Conservation (phyloP, 176 grass and related monocot species). For the Phragmites australis region DNA sequence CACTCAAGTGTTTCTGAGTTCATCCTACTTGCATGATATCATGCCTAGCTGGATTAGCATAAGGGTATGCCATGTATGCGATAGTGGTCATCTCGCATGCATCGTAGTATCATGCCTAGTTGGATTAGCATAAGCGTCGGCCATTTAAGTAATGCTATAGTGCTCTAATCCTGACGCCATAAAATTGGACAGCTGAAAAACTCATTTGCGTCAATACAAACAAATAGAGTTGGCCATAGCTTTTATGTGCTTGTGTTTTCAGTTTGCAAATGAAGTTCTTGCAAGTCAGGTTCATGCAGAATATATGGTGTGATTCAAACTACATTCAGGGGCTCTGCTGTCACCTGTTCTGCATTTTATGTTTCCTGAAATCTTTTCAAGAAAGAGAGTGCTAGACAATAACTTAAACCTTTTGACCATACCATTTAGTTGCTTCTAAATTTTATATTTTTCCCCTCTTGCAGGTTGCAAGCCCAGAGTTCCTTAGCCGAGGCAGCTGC, state of each 20-base stretch:
- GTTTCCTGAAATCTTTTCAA: background rate
- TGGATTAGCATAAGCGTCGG: background rate
- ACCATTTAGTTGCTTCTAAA: background rate
- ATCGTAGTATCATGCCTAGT: background rate
- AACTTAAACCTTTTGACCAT: background rate
- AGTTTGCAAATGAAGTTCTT: background rate
- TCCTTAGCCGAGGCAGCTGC: constrained; percentile 45
- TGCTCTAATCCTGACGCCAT: background rate
- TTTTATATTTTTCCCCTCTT: background rate
- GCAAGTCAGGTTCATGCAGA: background rate
- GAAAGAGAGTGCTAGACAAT: background rate
- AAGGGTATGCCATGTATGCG: background rate
- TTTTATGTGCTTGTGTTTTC: background rate
- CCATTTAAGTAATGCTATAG: background rate
- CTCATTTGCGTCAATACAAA: background rate
- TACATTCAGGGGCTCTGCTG: background rate
- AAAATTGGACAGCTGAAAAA: background rate
- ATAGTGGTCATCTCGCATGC: background rate
- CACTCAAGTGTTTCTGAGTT: background rate
- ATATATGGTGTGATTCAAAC: background rate
- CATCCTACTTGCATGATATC: background rate
- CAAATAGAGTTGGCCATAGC: background rate
- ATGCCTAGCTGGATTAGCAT: background rate
- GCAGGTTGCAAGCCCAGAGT: constrained; percentile 89
- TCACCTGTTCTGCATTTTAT: background rate